phyloP scores from a whole-genome alignment of 2,329 filamentous ascomycete genomes.

The Verticillium tricorpus region DNA sequence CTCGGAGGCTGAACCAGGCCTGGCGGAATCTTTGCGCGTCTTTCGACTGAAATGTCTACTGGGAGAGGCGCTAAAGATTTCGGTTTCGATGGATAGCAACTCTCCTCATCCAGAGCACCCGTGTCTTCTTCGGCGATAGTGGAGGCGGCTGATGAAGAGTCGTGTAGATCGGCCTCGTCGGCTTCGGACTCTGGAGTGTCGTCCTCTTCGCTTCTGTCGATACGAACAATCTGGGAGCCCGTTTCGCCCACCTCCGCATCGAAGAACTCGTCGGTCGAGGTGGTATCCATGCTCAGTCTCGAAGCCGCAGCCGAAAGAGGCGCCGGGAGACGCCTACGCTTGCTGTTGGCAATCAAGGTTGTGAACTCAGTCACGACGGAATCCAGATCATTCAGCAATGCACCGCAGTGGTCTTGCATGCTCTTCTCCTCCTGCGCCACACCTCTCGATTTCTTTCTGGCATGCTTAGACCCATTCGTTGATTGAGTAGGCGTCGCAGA shows the following conservation, averaged over 20 bases:
- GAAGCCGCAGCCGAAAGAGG: conserved; percentile 39
- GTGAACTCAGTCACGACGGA: conserved; percentile 79
- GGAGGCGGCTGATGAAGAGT: conserved; percentile 56
- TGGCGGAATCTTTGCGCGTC: conserved; percentile 66
- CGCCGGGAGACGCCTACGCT: conserved; percentile 62
- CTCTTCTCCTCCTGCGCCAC: conserved; percentile 53
- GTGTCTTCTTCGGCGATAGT: conserved; percentile 46
- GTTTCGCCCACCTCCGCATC: conserved; percentile 72
- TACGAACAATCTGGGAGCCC: conserved; percentile 66
- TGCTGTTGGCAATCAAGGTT: conserved; percentile 70
- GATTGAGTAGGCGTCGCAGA: conserved; percentile 23
- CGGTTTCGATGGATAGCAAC: conserved; percentile 69
- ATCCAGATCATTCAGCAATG: conserved; percentile 81
- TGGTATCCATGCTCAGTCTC: conserved; percentile 72
- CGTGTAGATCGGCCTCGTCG: conserved; percentile 48
- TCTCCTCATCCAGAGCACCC: conserved; percentile 50
- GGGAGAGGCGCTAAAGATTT: conserved; percentile 77
- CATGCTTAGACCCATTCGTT: conserved; percentile 22
- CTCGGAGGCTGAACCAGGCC: conserved; percentile 80
- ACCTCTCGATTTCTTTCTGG: conserved; percentile 31
- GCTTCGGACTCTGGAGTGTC: conserved; percentile 54
- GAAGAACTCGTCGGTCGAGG: conserved; percentile 85
- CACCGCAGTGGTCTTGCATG: conserved; percentile 77
- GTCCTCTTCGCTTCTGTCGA: conserved; percentile 61
- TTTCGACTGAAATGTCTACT: conserved; percentile 56